Percentiles rank a stretch among this genome's conserved stretches.
Conservation (phyloP, 306 rosid genomes). For the Cicer arietinum region DNA sequence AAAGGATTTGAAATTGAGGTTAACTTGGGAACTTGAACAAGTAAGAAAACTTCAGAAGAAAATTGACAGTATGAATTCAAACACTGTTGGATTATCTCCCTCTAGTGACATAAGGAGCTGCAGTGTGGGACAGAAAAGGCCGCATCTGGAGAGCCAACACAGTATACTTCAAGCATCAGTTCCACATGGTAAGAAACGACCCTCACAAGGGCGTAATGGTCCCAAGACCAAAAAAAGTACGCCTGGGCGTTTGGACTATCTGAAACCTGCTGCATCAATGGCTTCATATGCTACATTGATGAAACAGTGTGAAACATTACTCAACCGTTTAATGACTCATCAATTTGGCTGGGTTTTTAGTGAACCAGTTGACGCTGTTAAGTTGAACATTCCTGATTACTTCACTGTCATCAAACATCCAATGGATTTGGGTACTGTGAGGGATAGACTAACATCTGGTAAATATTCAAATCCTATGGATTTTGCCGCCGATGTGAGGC, state of each 20-base stretch:
- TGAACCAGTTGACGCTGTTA: slow-evolving; percentile 77
- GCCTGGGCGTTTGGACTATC: slow-evolving; percentile 56
- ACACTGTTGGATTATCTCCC: slow-evolving; percentile 55
- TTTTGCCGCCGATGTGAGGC: slow-evolving; percentile 85
- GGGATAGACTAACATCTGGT: slow-evolving; percentile 64
- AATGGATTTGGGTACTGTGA: slow-evolving; percentile 93
- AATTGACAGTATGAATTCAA: slow-evolving; percentile 51
- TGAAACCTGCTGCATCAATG: slow-evolving; percentile 51
- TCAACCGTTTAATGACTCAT: slow-evolving; percentile 62
- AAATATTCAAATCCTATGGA: slow-evolving; percentile 63
- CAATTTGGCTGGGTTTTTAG: slow-evolving; percentile 76
- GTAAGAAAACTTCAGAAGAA: slow-evolving; percentile 71
- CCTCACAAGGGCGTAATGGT: slow-evolving; percentile 68
- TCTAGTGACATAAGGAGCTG: slow-evolving; percentile 71
- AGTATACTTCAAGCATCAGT: slow-evolving; percentile 47
- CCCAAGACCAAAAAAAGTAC: slow-evolving; percentile 54
- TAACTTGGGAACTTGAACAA: slow-evolving; percentile 78
- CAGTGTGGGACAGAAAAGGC: slow-evolving; percentile 68
- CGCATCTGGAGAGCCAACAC: slow-evolving; percentile 53
- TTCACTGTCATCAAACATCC: slow-evolving; percentile 85
- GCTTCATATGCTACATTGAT: slow-evolving; percentile 57
- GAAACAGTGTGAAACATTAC: slow-evolving; percentile 70
- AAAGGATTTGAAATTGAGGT: slow-evolving; percentile 66
- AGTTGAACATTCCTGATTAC: slow-evolving; percentile 90
- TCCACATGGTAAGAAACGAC: slow-evolving; percentile 63